Evolutionary conservation across 2,329 filamentous ascomycete species (phyloP), one percentile per base, ranked within the genome.

Genomic region (Aspergillus arachidicola): DNA sequence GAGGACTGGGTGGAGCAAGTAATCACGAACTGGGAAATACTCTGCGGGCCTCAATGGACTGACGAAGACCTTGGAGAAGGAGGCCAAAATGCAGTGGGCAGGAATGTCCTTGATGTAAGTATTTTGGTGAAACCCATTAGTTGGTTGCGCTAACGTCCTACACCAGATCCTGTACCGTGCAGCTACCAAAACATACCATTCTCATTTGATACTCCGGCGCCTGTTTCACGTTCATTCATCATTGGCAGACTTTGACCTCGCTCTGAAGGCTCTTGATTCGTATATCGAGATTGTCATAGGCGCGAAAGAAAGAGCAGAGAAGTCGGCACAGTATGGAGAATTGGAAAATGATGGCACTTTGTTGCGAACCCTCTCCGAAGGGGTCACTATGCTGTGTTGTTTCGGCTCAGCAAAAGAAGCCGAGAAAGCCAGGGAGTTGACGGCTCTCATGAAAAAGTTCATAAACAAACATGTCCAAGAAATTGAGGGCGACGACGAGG

Each of bases 111-210:
- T 46, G 94, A 89, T 71, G 84, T 85, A 76, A 70, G 80, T 73
- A 51, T 55, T 50, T 11, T 21, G 26, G 26, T 43, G 51, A 48
- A 32, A 28, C 23, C 23, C 32, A 54, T 11, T 30, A 23, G 30
- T 32, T 9, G 21, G 21, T 5, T 30, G 23, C 34, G 23, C 60
- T 57, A 53, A 57, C 41, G 12, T 23, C 26, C 19, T 32, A 11
- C 32, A 19, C n/a, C 38, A 95, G 76, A 91, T 93, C 32, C 84
- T 99, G 7, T 99, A 98, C 77, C 90, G 91, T 45, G 92, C 94
- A 26, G 92, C 94, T 9, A 93, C 91, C 11, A 97, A 95, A 77
- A 97, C 94, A 0, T 99, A 95, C 73, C 95, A 99, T 78, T 99
- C 95, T 1, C 96, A 94, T 1, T 83, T 93, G 11, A 91, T 98